Percentiles rank a stretch among this genome's conserved stretches.
Evolutionary conservation across 2,329 filamentous ascomycete species (phyloP).

Genomic region (Bipolaris victoriae): DNA sequence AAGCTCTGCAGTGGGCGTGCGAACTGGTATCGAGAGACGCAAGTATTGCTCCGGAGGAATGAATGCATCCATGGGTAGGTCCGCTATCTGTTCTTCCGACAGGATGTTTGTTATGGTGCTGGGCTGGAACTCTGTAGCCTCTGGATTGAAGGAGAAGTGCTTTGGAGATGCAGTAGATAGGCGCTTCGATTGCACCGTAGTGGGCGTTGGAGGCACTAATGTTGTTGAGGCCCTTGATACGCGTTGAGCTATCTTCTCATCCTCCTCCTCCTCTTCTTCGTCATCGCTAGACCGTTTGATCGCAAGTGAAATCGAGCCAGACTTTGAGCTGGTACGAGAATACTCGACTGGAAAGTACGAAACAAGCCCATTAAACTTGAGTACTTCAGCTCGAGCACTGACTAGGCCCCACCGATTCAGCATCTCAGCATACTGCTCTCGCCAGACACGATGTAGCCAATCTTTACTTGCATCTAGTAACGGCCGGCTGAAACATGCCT

Average conservation of each 20-base stretch:
- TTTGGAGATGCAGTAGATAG: constrained; percentile 35
- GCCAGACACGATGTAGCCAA: constrained; percentile 59
- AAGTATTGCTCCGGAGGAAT: constrained; percentile 38
- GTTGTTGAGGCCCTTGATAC: constrained; percentile 36
- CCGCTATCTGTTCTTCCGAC: constrained; percentile 22
- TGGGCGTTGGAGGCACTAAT: constrained; percentile 31
- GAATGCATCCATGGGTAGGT: constrained; percentile 21
- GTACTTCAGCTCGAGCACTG: constrained; percentile 62
- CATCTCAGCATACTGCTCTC: constrained; percentile 63
- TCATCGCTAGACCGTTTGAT: constrained; percentile 25
- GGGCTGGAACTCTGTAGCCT: constrained; percentile 45
- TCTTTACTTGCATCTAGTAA: constrained; percentile 59
- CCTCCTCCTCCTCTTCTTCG: constrained; percentile 20
- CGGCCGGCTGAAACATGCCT: constrained; percentile 54
- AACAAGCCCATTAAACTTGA: constrained; percentile 60
- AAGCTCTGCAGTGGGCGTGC: constrained; percentile 26
- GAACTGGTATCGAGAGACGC: constrained; percentile 38
- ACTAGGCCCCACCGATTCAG: constrained; percentile 65
- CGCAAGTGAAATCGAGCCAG: constrained; percentile 34
- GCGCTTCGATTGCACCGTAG: constrained; percentile 24
- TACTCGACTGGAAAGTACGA: constrained; percentile 40
- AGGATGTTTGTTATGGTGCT: constrained; percentile 24
- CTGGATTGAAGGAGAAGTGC: constrained; percentile 46
- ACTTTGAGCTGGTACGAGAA: constrained; percentile 34
- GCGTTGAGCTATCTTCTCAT: constrained; percentile 18